Evolutionary conservation across 2,329 filamentous ascomycete genomes (phyloP), one percentile per base, ranked within the genome.

Genomic region (Penicillium sp.): DNA sequence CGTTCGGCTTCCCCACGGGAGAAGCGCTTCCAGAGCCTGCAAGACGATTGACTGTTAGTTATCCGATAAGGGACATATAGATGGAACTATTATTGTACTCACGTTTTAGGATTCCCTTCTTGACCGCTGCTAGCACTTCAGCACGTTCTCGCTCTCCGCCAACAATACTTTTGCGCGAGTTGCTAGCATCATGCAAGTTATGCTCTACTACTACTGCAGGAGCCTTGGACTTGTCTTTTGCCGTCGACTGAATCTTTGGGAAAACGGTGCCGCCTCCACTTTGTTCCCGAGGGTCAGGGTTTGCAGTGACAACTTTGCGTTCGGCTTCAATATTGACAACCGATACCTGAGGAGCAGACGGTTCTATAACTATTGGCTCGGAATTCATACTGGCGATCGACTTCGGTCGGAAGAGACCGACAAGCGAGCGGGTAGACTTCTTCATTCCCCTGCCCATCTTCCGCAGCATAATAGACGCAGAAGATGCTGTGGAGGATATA

Each of bases 401-500:
- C 73, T 97, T 99, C 0, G 94, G 93, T 61, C 94, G 83, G 78
- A 99, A 99, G 7, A 99, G 80, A 24, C 94, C 94, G 63, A 95
- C 95, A 54, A 99, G 83, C 23, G 92, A 97, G 48, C 92, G 84
- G 18, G 88, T 89, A 52, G 91, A 88, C 75, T 94, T 95, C 82
- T 96, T 97, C 85, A 97, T 89, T n/a, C 93, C 92, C 62, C 91
- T 91, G 56, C 94, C 94, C 94, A 99, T 99, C 78, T 99, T 99
- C 53, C 94, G 86, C 63, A 99, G 71, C 76, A 79, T 79, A 51
- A 79, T 73, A 14, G 76, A 79, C 4, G 77, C 76, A 7, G 77
- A 79, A 0, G 76, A 78, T 21, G 75, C 76, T 5, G 77, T 78
- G 1, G 77, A 78, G 1, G 75, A 78, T 20, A 79, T 74, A 4